Evolutionary conservation across 768 basidiomycete species (phyloP).

Genomic region (Rhodotorula paludigena): DNA sequence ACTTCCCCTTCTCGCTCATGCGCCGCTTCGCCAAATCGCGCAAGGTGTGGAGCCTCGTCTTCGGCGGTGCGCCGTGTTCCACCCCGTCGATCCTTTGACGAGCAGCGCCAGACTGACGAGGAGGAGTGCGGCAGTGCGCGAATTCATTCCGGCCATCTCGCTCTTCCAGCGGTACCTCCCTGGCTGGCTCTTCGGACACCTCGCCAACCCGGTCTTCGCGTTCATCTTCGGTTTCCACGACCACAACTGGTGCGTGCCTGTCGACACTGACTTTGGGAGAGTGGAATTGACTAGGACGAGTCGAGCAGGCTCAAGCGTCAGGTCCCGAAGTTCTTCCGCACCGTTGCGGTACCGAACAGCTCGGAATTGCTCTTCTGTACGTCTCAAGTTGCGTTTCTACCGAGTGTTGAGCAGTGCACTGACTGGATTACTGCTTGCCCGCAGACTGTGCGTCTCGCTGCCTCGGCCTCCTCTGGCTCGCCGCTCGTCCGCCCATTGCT

Average conservation of each 20-base stretch:
- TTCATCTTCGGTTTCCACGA: constrained; percentile 27
- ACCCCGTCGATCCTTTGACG: not conserved
- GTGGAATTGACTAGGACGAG: not conserved
- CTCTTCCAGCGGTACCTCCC: constrained; percentile 15
- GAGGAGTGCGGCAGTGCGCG: too few relatives aligned
- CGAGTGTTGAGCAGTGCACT: not conserved
- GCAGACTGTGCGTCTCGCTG: not conserved
- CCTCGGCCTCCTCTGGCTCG: not conserved
- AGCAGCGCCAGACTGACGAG: too few relatives aligned
- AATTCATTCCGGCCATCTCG: constrained; percentile 32
- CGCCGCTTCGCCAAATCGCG: constrained; percentile 47
- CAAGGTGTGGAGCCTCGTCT: constrained; percentile 50
- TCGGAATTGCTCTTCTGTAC: constrained; percentile 17
- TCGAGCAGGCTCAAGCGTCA: constrained; percentile 27
- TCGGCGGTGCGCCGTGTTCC: constrained; percentile 42
- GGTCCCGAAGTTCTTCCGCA: constrained; percentile 31
- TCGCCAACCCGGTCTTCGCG: constrained; percentile 16
- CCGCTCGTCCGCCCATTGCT: too few relatives aligned
- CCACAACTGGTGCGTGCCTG: not conserved
- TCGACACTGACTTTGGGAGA: not conserved
- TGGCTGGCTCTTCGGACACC: constrained; percentile 28
- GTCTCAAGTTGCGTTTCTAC: not conserved
- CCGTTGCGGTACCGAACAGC: constrained; percentile 25
- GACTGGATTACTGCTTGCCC: not conserved
- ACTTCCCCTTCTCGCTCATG: constrained; percentile 51